Evolutionary conservation across 208 protist species (phyloP).

Genomic region (Trypanosoma rangeli): DNA sequence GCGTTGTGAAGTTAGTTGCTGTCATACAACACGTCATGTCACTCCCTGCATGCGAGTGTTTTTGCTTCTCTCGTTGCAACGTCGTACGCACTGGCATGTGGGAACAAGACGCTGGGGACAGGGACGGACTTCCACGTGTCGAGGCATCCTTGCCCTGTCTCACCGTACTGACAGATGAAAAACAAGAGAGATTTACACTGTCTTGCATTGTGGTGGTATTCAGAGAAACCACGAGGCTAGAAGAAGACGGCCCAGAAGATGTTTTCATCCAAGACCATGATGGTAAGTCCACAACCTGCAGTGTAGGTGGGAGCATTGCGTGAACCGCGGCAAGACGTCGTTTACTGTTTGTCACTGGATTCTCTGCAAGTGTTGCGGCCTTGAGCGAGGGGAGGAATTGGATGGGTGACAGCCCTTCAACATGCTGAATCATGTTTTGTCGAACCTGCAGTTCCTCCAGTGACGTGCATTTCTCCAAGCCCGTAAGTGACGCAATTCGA

Average conservation of each 20-base stretch:
- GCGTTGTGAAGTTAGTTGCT: background rate
- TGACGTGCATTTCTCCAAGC: conserved; percentile 52
- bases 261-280: background rate
- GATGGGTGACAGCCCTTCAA: conserved; percentile 41
- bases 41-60: background rate
- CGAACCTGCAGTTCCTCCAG: conserved; percentile 52
- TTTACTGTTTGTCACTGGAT: conserved; percentile 59
- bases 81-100: background rate
- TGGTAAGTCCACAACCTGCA: conserved; percentile 49
- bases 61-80: background rate
- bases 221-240: background rate
- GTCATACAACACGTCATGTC: background rate
- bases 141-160: background rate
- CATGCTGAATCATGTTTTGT: conserved; percentile 61
- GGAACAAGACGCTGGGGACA: background rate
- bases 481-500: conserved; percentile 39
- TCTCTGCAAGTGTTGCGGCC: conserved; percentile 45
- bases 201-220: background rate
- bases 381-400: conserved; percentile 33
- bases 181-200: conserved; percentile 10
- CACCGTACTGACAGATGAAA: background rate
- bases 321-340: conserved; percentile 34
- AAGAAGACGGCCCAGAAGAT: background rate
- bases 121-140: background rate
- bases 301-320: conserved; percentile 36